Base-by-base conservation (phyloP, 225 moss, liverwort and hornwort genomes). In the Sphagnum tenellum region DNA sequence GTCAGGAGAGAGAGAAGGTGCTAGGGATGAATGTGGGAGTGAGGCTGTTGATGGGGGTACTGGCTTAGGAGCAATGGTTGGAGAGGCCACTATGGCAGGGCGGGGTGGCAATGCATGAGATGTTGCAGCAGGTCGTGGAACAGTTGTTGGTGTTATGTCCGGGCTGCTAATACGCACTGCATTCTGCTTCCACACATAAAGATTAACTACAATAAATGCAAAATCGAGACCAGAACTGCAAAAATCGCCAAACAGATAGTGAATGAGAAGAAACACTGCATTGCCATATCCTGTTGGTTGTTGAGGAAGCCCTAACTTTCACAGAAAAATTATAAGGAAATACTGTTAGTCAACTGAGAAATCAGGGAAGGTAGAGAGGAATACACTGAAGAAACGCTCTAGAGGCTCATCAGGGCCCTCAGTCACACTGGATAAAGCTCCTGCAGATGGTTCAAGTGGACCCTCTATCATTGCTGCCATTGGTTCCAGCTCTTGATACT, bases 371-470 rank as follows among this genome's bases (percentile, higher is more conserved):
- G 29, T 29, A 29, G 29, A 29, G 29, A 29, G 29, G 29, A 29
- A 29, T 87, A 98, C 96, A 65, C 75, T 81, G 73, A 98, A 98
- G 65, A 92, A 93, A 45, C 92, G 86, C 74, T 98, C 96, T 68
- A 93, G 70, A 12, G 90, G 80, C 75, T 98, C 96, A 12, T 96
- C 92, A 67, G 76, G 75, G 49, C 82, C 72, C 70, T 93, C 96
- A 44, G 88, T 76, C 46, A 81, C 67, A 4, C 80, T 67, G 50
- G 88, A 72, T 55, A 83, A 60, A 57, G 75, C 64, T 57, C 85
- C 75, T 47, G 85, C 73, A 8, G 82, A 78, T 11, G 90, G 96
- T 73, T 93, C 96, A 77, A 98, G 68, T 5, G 96, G 82, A 65
- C 93, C 96, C 74, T 98, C 96, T 60, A 90, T 77, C 56, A 90